Base-by-base conservation (phyloP, 257 asterid genomes). In the Sherardia arvensis region DNA sequence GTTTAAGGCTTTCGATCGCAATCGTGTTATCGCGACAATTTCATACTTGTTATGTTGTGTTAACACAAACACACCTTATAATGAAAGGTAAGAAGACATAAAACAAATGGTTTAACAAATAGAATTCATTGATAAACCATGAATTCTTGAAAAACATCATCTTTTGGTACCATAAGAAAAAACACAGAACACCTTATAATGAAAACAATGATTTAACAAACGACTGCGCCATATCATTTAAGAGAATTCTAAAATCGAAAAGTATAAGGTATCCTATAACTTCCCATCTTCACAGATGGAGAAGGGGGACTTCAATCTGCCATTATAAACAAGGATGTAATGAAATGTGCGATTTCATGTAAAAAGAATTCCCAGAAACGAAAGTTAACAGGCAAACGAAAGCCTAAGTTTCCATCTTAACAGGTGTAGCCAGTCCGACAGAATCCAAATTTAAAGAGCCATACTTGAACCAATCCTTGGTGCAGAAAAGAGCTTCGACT, bases 391-490 rank as follows among this genome's bases (percentile, higher is more conserved):
- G n/a, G n/a, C n/a, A n/a, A n/a, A 23, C 36, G 11, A 34, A 34
- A 7, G 63, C 21, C 78, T 67, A 66, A 43, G 11, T 40, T 45
- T 77, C 84, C n/a, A 74, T 63, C 63, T 78, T 62, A n/a, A 74
- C 80, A 56, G 47, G 30, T 55, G 74, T 66, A 4, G 71, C 29
- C 53, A 71, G 40, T 20, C 17, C 66, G 36, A 67, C 69, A n/a
- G 26, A 60, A 34, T 9, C 11, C 9, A 26, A 61, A 34, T 69
- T 79, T 29, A 73, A 58, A 48, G 78, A 54, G 33, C 66, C 73
- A 59, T 76, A 71, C 62, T 67, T 83, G 65, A 88, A 81, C 98
- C 98, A 92, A 68, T 92, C 97, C 76, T 87, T 89, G 0, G 91
- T 66, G 72, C 95, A 92, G 23, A 85, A 36, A 25, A 89, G 67